phyloP scores from a whole-genome alignment of 768 basidiomycete genomes.

The Mycena filopes region DNA sequence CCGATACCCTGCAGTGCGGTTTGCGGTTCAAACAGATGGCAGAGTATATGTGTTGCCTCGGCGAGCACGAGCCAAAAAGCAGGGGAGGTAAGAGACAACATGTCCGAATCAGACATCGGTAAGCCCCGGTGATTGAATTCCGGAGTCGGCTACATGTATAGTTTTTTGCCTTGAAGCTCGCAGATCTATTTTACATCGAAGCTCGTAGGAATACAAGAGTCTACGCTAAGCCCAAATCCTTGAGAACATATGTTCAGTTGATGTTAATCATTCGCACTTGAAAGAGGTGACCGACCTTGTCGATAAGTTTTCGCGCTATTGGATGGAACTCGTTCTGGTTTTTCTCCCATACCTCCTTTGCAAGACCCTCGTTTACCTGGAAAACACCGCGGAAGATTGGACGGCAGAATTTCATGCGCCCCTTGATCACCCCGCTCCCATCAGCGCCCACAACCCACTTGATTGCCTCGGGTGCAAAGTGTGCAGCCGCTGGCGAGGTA shows the following conservation, averaged over 20 bases:
- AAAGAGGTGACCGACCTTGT: slow-evolving; percentile 62
- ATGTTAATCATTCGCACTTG: not conserved
- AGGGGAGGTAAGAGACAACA: too few species aligned
- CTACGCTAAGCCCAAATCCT: slow-evolving; percentile 25
- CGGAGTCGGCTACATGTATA: too few species aligned
- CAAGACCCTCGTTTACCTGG: slow-evolving; percentile 64
- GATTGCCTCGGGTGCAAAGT: slow-evolving; percentile 63
- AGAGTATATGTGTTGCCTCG: not conserved
- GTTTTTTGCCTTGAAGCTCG: too few species aligned
- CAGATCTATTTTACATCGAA: too few species aligned
- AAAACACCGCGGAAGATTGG: slow-evolving; percentile 68
- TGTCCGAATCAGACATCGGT: too few species aligned
- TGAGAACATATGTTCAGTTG: not conserved
- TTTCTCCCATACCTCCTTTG: slow-evolving; percentile 58
- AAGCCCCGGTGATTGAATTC: too few species aligned
- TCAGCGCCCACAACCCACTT: slow-evolving; percentile 78
- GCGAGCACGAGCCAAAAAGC: not conserved
- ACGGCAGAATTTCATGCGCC: slow-evolving; percentile 88
- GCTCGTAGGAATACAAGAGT: not conserved
- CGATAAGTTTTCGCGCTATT: slow-evolving; percentile 78
- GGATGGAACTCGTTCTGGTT: slow-evolving; percentile 75
- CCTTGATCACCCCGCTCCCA: slow-evolving; percentile 71
- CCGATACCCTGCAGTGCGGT: not conserved
- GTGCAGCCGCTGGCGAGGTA: slow-evolving; percentile 55
- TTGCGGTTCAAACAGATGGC: slow-evolving; percentile 4